Conservation (phyloP, 2,329 filamentous ascomycete genomes). For the Penicillium paneum region DNA sequence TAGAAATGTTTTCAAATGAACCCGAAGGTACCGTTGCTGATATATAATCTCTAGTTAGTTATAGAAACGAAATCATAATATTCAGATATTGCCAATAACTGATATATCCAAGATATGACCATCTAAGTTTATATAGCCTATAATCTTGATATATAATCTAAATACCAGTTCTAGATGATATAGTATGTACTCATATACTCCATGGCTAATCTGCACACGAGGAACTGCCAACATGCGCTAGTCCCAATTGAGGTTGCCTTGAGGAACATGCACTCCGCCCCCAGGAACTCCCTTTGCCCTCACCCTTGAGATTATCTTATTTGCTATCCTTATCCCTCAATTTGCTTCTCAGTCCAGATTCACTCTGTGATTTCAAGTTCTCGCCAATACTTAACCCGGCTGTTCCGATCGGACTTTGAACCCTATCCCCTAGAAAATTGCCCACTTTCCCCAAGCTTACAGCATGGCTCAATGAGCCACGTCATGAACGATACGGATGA, state of each 20-base stretch:
- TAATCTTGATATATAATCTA: neutral
- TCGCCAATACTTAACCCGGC: slow-evolving; percentile 4
- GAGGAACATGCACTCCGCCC: slow-evolving; percentile 18
- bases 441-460: slow-evolving; percentile 15
- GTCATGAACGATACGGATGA: slow-evolving; percentile 25
- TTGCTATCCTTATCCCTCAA: slow-evolving; percentile 16
- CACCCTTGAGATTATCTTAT: slow-evolving; percentile 13
- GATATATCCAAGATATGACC: neutral
- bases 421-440: slow-evolving; percentile 2
- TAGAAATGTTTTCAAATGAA: neutral
- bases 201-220: neutral
- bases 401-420: slow-evolving; percentile 7
- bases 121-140: neutral
- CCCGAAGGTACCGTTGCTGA: neutral
- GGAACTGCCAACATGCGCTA: slow-evolving; percentile 16
- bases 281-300: slow-evolving; percentile 10
- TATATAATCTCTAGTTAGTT: neutral
- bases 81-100: neutral
- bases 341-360: neutral
- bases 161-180: neutral
- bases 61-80: too few relatives aligned
- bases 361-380: neutral
- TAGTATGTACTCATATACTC: neutral
- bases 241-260: slow-evolving; percentile 17
- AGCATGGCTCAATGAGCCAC: slow-evolving; percentile 33